Evolutionary conservation across 177 flowering plant genomes (phyloP).

Genomic region (Vitis hybrid): DNA sequence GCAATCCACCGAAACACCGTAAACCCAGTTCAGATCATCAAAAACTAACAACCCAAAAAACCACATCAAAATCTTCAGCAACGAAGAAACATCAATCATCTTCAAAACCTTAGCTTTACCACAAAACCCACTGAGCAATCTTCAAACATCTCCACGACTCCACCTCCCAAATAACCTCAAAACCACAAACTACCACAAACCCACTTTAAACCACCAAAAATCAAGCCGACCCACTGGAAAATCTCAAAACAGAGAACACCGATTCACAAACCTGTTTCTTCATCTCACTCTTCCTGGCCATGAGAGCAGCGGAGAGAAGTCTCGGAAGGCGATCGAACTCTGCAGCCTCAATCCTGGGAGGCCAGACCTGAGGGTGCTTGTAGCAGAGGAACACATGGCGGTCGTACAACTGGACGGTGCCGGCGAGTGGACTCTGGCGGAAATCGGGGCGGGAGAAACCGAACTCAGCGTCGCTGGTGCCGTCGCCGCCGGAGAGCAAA

Average conservation of each 20-base stretch:
- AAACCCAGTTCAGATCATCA: too few species aligned
- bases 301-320: slow-evolving; percentile 73
- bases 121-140: background rate
- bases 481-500: slow-evolving; percentile 33
- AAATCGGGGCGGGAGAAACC: slow-evolving; percentile 72
- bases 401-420: slow-evolving; percentile 67
- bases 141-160: background rate
- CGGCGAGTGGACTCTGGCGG: slow-evolving; percentile 52
- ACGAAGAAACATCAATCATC: too few species aligned
- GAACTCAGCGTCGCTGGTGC: slow-evolving; percentile 54
- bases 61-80: too few species aligned
- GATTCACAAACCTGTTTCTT: slow-evolving; percentile 50
- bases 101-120: background rate
- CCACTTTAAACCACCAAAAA: background rate
- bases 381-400: slow-evolving; percentile 91
- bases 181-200: slow-evolving; percentile 1
- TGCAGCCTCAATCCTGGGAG: slow-evolving; percentile 78
- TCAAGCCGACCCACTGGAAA: background rate
- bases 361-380: slow-evolving; percentile 88
- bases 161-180: background rate
- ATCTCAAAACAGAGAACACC: background rate
- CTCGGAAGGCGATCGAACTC: slow-evolving; percentile 94
- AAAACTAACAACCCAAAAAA: too few species aligned
- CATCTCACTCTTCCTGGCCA: slow-evolving; percentile 62
- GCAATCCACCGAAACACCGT: too few species aligned